Base-by-base conservation (phyloP, 169 alveolate genomes). In the Babesia microti region DNA sequence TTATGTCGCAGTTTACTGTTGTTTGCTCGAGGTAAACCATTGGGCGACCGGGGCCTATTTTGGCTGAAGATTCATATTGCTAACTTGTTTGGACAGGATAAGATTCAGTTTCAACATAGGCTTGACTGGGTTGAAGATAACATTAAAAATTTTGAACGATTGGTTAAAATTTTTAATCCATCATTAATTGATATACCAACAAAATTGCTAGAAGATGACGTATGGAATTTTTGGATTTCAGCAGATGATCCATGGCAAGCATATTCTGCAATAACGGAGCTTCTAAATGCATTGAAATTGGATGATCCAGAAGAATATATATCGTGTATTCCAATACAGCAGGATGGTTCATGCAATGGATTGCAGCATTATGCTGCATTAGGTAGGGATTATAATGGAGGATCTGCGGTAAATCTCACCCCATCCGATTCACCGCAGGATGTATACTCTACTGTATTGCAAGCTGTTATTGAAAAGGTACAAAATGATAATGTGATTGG, bases 331-430 rank as follows among this genome's bases (percentile, higher is more conserved):
- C 97, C 95, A n/a, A 83, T 94, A 0, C 99, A 94, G 65, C 91
- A 88, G 45, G 99, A 94, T 68, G 99, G 99, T 7, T 84, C 95
- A 9, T 94, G 98, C 70, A 94, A 94, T 46, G 99, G 99, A 12
- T 69, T 94, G 54, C 91, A 94, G 70, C 97, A 86, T 74, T 91
- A 91, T 67, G 95, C 97, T 4, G 98, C 98, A 0, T 54, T 94
- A 29, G 97, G 97, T 19, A 68, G 95, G 58, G 98, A 94, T 59
- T 68, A 70, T 28, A 81, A 85, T 24, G 98, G 98, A 22, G 98
- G 93, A 2, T 48, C 73, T 14, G 89, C 92, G 33, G 98, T 94
- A 6, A 91, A 91, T 50, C 71, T 94, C 21, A 68, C 82, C 6
- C 90, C 92, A 7, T 72, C 85, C 15, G 94, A 81, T 17, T 72